Evolutionary conservation across 176 grass and related monocot species (phyloP), one percentile per base, ranked within the genome.

Genomic region (Triticum timopheevii): DNA sequence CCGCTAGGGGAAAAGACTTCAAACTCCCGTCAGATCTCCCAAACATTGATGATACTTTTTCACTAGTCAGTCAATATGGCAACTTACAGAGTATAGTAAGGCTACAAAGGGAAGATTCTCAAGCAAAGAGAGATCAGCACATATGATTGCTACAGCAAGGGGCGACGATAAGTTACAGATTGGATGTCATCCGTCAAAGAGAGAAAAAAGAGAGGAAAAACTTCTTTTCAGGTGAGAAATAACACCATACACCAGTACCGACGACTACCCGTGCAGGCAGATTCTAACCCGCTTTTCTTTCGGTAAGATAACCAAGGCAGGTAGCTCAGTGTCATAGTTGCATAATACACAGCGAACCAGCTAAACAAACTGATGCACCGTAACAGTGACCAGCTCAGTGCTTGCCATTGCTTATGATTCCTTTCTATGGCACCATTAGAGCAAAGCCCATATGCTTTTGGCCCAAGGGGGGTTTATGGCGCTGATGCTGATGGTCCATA

Each of bases 301-400:
- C 7, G 25, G 65, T 78, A 87, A 58, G 22, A 90, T 61, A 83
- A 78, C 73, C 58, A n/a, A 71, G 70, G 73, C 73, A 79, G 73
- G 66, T 80, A 86, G 47, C 61, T 80, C 36, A 79, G 73, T 44
- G 50, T 28, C 20, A 61, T 67, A 56, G 73, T 61, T 88, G 80
- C 87, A 88, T 81, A 89, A 81, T 74, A 82, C 82, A 88, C 71
- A 52, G 58, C 28, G 36, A 86, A 76, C 71, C 49, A 80, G 78
- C 79, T 70, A 77, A 81, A 87, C 49, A 49, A 88, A 89, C 62
- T 65, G 77, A 84, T 77, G 86, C 69, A 71, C 80, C 68, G 81
- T 89, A 82, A 82, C 82, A 89, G 73, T 64, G 72, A 84, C 69
- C 69, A 76, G 80, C 42, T 45, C 39, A 63, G 76, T 83, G 74